Evolutionary conservation across 169 alveolate species (phyloP).

Genomic region (Plasmodium inui): DNA sequence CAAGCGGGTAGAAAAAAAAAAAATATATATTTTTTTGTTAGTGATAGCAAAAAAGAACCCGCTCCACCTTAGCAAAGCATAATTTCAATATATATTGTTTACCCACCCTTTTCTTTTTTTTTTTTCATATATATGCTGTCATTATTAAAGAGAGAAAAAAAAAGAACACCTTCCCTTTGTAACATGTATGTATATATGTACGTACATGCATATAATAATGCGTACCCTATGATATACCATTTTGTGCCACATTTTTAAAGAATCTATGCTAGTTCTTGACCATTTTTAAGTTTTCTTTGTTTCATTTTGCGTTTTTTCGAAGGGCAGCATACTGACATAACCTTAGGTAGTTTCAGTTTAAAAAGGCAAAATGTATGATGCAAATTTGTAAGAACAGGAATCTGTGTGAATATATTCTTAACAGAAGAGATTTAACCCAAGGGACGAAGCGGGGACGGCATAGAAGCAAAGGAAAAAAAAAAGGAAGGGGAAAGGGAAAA

Average conservation of each 20-base stretch:
- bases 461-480: neutral
- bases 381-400: neutral
- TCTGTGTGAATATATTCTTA: constrained; percentile 1
- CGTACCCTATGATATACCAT: neutral
- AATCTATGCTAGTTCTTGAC: neutral
- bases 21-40: too few relatives aligned
- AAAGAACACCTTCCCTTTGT: neutral
- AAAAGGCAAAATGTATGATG: neutral
- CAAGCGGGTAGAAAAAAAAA: neutral
- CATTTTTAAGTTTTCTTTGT: neutral
- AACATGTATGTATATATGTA: neutral
- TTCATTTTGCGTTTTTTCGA: neutral
- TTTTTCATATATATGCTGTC: neutral
- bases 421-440: neutral
- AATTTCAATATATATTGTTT: neutral
- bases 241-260: neutral
- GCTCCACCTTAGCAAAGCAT: neutral
- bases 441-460: neutral
- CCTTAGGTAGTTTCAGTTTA: neutral
- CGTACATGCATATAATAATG: neutral
- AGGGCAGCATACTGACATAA: neutral
- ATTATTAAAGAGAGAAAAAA: neutral
- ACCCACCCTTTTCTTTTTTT: neutral
- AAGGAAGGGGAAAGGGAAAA: neutral
- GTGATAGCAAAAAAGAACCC: neutral